phyloP scores from a whole-genome alignment of 345 rosid species.

The Citrus hindsii region DNA sequence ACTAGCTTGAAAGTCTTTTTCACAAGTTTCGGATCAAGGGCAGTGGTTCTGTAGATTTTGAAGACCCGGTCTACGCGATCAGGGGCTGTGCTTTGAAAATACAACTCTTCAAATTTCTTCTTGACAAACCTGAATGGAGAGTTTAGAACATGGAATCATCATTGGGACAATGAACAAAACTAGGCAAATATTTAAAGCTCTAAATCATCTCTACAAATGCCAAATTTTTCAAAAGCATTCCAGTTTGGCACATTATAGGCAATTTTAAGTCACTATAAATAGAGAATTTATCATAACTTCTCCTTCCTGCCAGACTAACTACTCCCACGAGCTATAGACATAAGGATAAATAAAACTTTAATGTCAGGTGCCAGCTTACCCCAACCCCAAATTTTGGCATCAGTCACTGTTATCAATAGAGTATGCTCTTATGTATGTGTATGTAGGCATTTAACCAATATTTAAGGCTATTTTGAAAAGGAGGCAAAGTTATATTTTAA shows the following conservation, averaged over 20 bases:
- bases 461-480: neutral
- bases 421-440: neutral
- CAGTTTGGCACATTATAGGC: neutral
- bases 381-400: neutral
- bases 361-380: neutral
- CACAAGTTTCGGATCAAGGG: constrained; percentile 94
- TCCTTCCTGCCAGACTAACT: neutral
- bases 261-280: neutral
- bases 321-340: neutral
- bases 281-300: neutral
- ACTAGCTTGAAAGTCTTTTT: constrained; percentile 98
- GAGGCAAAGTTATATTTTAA: too few species aligned
- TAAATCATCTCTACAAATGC: neutral
- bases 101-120: constrained; percentile 93
- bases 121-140: constrained; percentile 66
- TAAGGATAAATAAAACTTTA: too few species aligned
- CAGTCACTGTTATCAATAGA: neutral
- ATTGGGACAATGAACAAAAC: neutral
- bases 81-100: constrained; percentile 81
- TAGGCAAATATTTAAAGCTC: neutral
- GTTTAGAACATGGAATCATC: neutral
- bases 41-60: constrained; percentile 91
- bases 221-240: neutral
- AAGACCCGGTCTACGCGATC: constrained; percentile 88
- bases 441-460: neutral